Evolutionary conservation across 1,284 basidiomycete species (phyloP).

Genomic region (Cryptococcus sp.): DNA sequence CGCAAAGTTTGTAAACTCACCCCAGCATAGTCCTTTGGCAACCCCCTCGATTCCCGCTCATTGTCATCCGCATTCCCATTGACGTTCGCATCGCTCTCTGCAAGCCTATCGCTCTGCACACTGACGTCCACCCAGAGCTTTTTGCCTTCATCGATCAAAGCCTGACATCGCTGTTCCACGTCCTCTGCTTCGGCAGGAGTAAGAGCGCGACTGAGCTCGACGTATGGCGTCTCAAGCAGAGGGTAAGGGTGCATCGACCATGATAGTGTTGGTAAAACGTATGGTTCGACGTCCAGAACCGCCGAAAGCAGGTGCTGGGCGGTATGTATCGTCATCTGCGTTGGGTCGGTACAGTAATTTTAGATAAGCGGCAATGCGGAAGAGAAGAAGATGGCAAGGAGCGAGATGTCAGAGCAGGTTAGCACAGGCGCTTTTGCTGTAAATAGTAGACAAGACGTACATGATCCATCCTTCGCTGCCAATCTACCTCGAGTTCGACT

Average conservation of each 20-base stretch:
- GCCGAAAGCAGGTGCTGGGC: slow-evolving; percentile 82
- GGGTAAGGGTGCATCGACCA: slow-evolving; percentile 61
- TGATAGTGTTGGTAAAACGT: slow-evolving; percentile 73
- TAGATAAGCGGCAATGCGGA: background rate
- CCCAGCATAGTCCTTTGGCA: slow-evolving; percentile 50
- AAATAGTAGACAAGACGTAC: slow-evolving; percentile 54
- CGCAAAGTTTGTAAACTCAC: slow-evolving; percentile 32
- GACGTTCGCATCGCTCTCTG: slow-evolving; percentile 21
- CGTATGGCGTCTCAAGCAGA: slow-evolving; percentile 70
- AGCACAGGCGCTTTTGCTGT: background rate
- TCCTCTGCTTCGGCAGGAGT: slow-evolving; percentile 64
- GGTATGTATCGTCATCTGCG: slow-evolving; percentile 77
- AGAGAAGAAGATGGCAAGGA: background rate
- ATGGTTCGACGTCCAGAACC: slow-evolving; percentile 62
- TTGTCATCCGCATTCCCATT: slow-evolving; percentile 48
- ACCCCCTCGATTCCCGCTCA: slow-evolving; percentile 71
- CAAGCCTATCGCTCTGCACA: slow-evolving; percentile 24
- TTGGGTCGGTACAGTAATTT: background rate
- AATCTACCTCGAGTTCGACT: slow-evolving; percentile 65
- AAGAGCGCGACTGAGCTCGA: slow-evolving; percentile 73
- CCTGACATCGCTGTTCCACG: slow-evolving; percentile 69
- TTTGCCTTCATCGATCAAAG: slow-evolving; percentile 53
- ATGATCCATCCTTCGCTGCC: slow-evolving; percentile 73
- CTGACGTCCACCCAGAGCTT: slow-evolving; percentile 44
- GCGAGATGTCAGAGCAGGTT: background rate